Base-by-base conservation (phyloP, 352 stramenopile species). In the Pilasporangium apinafurcum region DNA sequence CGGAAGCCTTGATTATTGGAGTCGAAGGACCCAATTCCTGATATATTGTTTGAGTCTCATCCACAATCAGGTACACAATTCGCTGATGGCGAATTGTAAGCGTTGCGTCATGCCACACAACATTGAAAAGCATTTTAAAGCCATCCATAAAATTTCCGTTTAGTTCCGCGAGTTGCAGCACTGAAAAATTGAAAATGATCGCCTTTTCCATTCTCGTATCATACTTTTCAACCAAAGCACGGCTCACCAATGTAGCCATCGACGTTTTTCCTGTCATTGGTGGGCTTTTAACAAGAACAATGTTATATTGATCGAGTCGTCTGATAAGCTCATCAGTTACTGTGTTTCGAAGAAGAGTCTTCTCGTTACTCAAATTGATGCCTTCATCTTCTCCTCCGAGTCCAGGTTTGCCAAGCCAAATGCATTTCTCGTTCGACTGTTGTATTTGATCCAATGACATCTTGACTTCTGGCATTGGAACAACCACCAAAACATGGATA, bases 51-150 rank as follows among this genome's bases (percentile, higher is more conserved):
- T 47, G 40, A 3, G 21, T 26, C 8, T 47, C 40, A 9, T 47
- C 40, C 40, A 47, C 40, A 12, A 47, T 18, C n/a, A 47, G 18
- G 21, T 47, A 47, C 12, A 47, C 21, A 16, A 8, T 47, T 20
- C 39, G 39, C 5, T 21, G 21, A 7, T n/a, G n/a, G n/a, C 14
- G n/a, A 25, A 21, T 16, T 8, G 8, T 20, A 16, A 3, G 8
- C 32, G 18, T 37, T 34, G 22, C 32, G 3, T 12, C n/a, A 47
- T 37, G 6, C 40, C 40, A 47, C 14, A 95, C 56, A 83, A 96
- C 61, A 14, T 17, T 17, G 20, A 14, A 36, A 20, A 20, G 14
- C n/a, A n/a, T n/a, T n/a, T n/a, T n/a, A n/a, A n/a, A n/a, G n/a
- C n/a, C n/a, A n/a, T n/a, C n/a, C n/a, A n/a, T n/a, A n/a, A n/a